Evolutionary conservation across 2,329 filamentous ascomycete species (phyloP), one percentile per base, ranked within the genome.

Genomic region (Cercospora brassicicola): DNA sequence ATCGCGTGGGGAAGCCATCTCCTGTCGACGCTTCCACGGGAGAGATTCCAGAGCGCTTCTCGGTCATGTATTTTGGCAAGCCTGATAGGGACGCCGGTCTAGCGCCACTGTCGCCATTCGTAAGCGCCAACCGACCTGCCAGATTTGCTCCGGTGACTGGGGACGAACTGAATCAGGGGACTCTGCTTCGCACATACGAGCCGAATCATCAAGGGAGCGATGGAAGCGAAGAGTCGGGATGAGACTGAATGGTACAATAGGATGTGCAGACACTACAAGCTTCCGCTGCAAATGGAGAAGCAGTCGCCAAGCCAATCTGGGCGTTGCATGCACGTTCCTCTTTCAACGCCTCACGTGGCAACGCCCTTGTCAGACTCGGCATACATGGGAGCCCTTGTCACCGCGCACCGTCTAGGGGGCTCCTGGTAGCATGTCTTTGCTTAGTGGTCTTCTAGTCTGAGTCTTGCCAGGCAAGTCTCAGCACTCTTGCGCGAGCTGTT

Each of bases 11-110:
- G 3, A 45, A 53, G 62, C 66, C 62, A 28, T 45, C 59, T 20
- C 15, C 13, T 45, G 18, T 18, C 4, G 18, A 42, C 18, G 23
- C 18, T 18, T 33, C 30, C 15, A 23, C 31, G 13, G 57, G 56
- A 30, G 20, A 53, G 15, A 36, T 69, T 9, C 62, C 67, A 13
- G 61, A 26, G 45, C 60, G 67, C 33, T 67, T 64, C 18, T 69
- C 67, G 4, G 67, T 69, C 39, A 63, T 65, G 53, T 67, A 67
- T 57, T 67, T 69, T 45, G 61, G 60, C 28, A 69, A 69, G 53
- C 61, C 67, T 23, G 67, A 67, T 45, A 61, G 67, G 5, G 55
- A 59, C 7, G 65, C 65, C 48, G 59, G 56, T 33, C 61, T 69
- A 9, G 67, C 42, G 31, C 67, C 67, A 20, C 57, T 69, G 4